Conservation (phyloP, 768 basidiomycete species). For the Chalciporus sphaerocephalus region DNA sequence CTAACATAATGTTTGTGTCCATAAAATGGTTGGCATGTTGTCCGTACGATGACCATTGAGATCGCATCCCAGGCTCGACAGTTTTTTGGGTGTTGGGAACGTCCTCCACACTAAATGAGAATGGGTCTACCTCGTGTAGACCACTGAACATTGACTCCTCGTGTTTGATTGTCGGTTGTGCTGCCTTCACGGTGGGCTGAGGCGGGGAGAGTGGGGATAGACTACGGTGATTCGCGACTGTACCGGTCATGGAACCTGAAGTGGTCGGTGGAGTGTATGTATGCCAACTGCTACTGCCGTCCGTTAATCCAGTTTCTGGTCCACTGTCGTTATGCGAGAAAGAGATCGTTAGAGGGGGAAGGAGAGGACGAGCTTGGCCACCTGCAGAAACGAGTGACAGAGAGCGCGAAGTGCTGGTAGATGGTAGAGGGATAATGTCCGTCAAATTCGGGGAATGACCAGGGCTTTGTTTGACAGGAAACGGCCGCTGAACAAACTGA, state of each 20-base stretch:
- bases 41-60: conserved; percentile 30
- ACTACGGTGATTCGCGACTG: conserved; percentile 42
- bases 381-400: conserved; percentile 33
- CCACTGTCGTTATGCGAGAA: conserved; percentile 46
- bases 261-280: conserved; percentile 63
- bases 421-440: conserved; percentile 18
- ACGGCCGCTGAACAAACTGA: conserved; percentile 19
- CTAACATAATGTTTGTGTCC: conserved; percentile 30
- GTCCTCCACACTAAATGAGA: conserved; percentile 39
- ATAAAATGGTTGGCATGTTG: conserved; percentile 22
- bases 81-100: conserved; percentile 13
- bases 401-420: conserved; percentile 12
- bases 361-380: conserved; percentile 42
- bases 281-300: conserved; percentile 52
- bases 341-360: conserved; percentile 42
- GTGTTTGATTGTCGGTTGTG: conserved; percentile 27
- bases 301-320: conserved; percentile 48
- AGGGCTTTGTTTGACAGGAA: conserved; percentile 23
- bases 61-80: conserved; percentile 8
- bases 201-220: conserved; percentile 30
- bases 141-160: conserved; percentile 42
- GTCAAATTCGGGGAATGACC: conserved; percentile 27
- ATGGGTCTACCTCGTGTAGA: conserved; percentile 46
- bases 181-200: conserved; percentile 4
- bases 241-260: conserved; percentile 42